Evolutionary conservation across 352 stramenopile species (phyloP), one percentile per base, ranked within the genome.

Genomic region (Pythium scleroteichum): DNA sequence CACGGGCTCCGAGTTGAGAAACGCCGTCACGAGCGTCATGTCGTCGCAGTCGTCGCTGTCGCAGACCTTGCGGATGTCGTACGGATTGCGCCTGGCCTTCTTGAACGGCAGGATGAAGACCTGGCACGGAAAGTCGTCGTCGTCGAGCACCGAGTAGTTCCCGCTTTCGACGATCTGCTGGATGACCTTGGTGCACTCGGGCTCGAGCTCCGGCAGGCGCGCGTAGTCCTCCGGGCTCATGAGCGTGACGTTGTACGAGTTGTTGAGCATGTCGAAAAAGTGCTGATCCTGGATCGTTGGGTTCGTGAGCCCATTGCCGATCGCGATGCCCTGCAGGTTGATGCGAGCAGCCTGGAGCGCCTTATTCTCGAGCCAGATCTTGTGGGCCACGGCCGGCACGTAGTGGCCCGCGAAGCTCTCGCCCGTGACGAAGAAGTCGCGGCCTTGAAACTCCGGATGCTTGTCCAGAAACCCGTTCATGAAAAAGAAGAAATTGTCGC

Each of bases 321-420:
- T 80, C 9, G 75, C 74, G 24, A 87, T 73, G 12, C 78, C 78
- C 58, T 82, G 48, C 17, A 87, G 53, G 44, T 82, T 80, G 63
- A 87, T 78, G 19, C 55, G 55, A 8, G 16, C 16, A 14, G 27
- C 17, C 17, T 49, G 33, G 29, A 58, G 16, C 2, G 51, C 38
- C 32, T 55, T 56, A 62, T 95, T 92, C 54, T 78, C 62, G 35
- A 73, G 46, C 50, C 53, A 73, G 27, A 89, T 77, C n/a, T 71
- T 68, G 45, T 86, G 77, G 2, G 79, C 75, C 7, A 71, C 75
- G 41, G 63, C 73, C 23, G 79, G 82, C 0, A 88, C 76, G 55
- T 85, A 90, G 51, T 92, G 82, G 9, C 79, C 79, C 9, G 59
- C 82, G 39, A 90, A 92, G 55, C 74, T 88, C 66, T 92, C 80